A percentile compares a stretch with the other conserved stretches of the same genome.
Conservation (phyloP, 805 yeast genomes). For the Pichia cabralensis region DNA sequence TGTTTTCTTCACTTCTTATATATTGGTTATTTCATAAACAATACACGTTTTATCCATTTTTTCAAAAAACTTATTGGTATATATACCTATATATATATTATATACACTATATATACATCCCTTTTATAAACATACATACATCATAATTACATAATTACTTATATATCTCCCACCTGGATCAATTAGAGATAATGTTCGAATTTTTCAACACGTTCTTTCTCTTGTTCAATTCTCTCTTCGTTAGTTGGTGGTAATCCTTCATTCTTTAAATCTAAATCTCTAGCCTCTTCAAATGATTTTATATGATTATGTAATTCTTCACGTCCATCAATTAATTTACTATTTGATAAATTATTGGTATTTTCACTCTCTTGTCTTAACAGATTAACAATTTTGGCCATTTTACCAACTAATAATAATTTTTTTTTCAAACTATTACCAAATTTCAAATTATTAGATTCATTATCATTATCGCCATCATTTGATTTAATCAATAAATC, state of each 20-base stretch:
- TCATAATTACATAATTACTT: background rate
- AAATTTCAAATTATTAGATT: conserved; percentile 16
- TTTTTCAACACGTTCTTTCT: no score
- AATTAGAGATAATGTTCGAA: no score
- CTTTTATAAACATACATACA: background rate
- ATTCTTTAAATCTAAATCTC: conserved; percentile 66
- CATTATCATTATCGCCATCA: no score
- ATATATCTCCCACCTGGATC: no score
- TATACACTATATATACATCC: no score
- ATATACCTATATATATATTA: no score
- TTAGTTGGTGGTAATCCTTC: conserved; percentile 78
- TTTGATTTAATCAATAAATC: conserved; percentile 3
- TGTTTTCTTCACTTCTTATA: no score
- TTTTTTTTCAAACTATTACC: conserved; percentile 61
- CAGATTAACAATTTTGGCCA: conserved; percentile 86
- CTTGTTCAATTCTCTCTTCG: conserved; percentile 9
- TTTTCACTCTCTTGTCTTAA: conserved; percentile 83
- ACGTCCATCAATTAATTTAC: conserved; percentile 72
- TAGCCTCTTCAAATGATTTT: conserved; percentile 72
- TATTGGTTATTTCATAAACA: no score
- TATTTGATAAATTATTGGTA: conserved; percentile 74
- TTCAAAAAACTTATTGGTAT: no score
- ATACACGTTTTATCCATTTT: no score
- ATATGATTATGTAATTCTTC: conserved; percentile 70
- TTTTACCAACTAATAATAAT: conserved; percentile 91